Evolutionary conservation across 2,329 filamentous ascomycete species (phyloP), one percentile per base, ranked within the genome.

Genomic region (Colletotrichum sp.): DNA sequence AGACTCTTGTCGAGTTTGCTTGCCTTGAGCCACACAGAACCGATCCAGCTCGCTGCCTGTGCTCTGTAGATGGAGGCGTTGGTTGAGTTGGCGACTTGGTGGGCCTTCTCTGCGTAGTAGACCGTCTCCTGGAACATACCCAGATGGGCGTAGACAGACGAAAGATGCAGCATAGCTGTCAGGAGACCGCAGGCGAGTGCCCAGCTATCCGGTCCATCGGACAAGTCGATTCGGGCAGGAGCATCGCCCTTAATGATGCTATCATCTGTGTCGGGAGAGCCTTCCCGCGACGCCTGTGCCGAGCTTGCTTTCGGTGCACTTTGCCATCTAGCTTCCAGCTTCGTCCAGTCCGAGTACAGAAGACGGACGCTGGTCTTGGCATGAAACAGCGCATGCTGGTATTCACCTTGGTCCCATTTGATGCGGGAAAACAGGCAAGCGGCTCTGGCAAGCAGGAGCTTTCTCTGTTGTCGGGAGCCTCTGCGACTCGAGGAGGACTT

Each of bases 111-210:
- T 2, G 94, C 93, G 79, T 98, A 97, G 82, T 96, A 97, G 1
- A 96, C 86, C 3, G 96, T 96, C 82, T 98, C 96, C 75, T 95
- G 93, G 77, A 96, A 95, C 84, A 98, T 90, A 32, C 97, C 97
- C 77, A 97, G 91, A 78, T 98, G 94, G 2, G 94, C 92, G 79
- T 96, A 98, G 2, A 98, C 87, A 5, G 90, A 90, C 1, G 95
- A 95, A 4, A 98, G 90, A 73, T 96, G 93, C 75, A 93, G 85
- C 16, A 98, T 87, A 71, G 92, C 92, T 34, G 91, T 90, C 79
- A 96, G 93, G 24, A 98, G 89, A 1, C 93, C 92, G 32, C 92
- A 90, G 9, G 97, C 92, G 24, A 98, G 87, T 7, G 90, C 88
- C 96, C 96, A 98, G 79, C 96, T 96, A 4, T 91, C 89, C 1